Percentiles rank a stretch among this genome's conserved stretches.
Conservation (phyloP, 306 rosid species). For the Quercus cerris region DNA sequence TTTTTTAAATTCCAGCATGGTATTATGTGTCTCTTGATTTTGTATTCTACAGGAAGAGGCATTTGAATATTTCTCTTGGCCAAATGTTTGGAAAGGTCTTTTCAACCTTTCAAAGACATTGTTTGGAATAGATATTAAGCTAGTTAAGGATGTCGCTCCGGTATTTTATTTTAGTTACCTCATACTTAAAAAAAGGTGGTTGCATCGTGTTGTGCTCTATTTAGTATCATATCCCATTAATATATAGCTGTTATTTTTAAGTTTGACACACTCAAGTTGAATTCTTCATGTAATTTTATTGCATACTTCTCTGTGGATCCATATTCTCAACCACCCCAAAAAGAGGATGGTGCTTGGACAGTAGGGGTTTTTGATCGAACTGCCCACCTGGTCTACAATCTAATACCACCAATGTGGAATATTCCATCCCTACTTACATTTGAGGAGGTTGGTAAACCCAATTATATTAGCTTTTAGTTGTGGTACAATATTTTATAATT, state of each 20-base stretch:
- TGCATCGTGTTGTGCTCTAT: slow-evolving; percentile 8
- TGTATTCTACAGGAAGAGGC: slow-evolving; percentile 68
- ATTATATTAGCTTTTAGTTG: slow-evolving; percentile 1
- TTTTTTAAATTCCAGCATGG: background rate
- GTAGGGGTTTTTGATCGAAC: slow-evolving; percentile 84
- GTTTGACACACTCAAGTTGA: slow-evolving; percentile 85
- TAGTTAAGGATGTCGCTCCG: slow-evolving; percentile 86
- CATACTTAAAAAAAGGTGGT: background rate
- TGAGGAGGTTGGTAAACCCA: slow-evolving; percentile 58
- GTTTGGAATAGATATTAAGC: slow-evolving; percentile 74
- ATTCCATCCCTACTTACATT: slow-evolving; percentile 95
- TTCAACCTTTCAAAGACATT: slow-evolving; percentile 75
- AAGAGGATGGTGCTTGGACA: slow-evolving; percentile 95
- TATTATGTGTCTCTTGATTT: slow-evolving; percentile 34
- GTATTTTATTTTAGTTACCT: slow-evolving; percentile 30
- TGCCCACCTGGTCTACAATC: slow-evolving; percentile 98
- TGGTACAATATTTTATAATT: background rate
- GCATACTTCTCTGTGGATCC: slow-evolving; percentile 95
- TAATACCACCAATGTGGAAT: slow-evolving; percentile 84
- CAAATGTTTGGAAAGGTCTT: slow-evolving; percentile 85
- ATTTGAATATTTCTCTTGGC: slow-evolving; percentile 86
- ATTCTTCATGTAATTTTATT: slow-evolving; percentile 64
- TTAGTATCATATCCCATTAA: slow-evolving; percentile 5
- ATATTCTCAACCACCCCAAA: slow-evolving; percentile 88
- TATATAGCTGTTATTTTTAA: slow-evolving; percentile 36